Evolutionary conservation across 2,329 filamentous ascomycete genomes (phyloP), one percentile per base, ranked within the genome.

Genomic region (Fusarium drepaniforme): DNA sequence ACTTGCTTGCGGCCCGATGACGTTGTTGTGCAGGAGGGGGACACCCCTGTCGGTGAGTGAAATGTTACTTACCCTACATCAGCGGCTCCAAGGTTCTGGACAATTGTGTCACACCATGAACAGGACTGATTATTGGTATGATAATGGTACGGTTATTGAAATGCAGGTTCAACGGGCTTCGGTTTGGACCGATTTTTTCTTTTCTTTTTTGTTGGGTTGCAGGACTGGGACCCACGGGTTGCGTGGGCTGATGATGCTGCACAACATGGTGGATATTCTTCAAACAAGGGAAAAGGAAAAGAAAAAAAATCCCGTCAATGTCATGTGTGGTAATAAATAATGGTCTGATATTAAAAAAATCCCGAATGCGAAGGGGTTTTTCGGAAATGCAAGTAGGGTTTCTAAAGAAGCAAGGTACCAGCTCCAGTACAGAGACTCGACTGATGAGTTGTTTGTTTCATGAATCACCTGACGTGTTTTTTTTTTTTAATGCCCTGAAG

Each of bases 21-120:
- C 72, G 72, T 73, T 67, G 69, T 75, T 53, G n/a, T 73, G 72
- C 72, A 74, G 46, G 37, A 58, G 33, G 33, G 63, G 51, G 42
- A 30, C 3, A 72, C 53, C 72, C 72, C 40, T 75, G 72, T 64
- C 33, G 3, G 25, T 13, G 16, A 21, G 40, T 8, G 42, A 44
- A 40, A 44, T 13, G 4, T 5, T 8, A 25, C 23, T n/a, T 72
- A 72, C 70, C 68, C 70, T 72, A 37, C 8, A 71, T 37, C 23
- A 59, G 21, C 53, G 33, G 33, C n/a, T 38, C 51, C 28, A 23
- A 33, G 51, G 18, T 57, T 57, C 33, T 57, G 4, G 53, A 37
- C n/a, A n/a, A 23, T 49, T 28, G 35, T 37, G 9, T 59, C 57
- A 59, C 33, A 18, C 23, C 57, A 57, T 9, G 25, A 12, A 35